Base-by-base conservation (phyloP, 2,329 filamentous ascomycete species). In the Coleophoma cylindrospora region DNA sequence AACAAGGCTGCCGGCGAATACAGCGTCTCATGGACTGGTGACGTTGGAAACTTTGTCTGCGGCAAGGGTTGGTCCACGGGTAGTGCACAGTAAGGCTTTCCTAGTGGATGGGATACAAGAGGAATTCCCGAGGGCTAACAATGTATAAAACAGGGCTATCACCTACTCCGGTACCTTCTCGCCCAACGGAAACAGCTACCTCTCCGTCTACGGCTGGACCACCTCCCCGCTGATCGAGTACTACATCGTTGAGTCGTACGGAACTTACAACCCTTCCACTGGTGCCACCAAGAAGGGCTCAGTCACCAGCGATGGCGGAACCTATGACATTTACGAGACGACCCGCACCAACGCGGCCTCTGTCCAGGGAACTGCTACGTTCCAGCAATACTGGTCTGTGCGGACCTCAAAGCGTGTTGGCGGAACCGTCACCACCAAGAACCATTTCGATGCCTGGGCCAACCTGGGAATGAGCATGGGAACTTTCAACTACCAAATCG, bases 151-250 rank as follows among this genome's bases (percentile, higher is more conserved):
- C 49, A 72, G 70, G 48, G 59, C 58, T 36, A 70, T 76, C 50
- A 70, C 57, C 40, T 76, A 71, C 64, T 64, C 57, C 32, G 73
- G 69, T 21, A 66, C 62, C 37, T 75, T 67, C 63, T 65, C 56
- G 47, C 64, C 68, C n/a, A 63, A 60, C 22, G 70, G 70, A 15
- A 73, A 74, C 63, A 61, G 61, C 17, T 81, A 81, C 61, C 70
- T 83, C n/a, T 66, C 77, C 14, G 63, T 82, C 15, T 82, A 82
- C 59, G 79, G 79, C 43, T 83, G 79, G 77, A 77, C 56, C n/a
- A 55, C 45, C 3, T 50, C 40, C 14, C 57, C 57, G 11, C 51
- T 62, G 22, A 47, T 62, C 37, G 50, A 57, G 46, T 55, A 47
- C 40, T 43, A 66, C 38, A 48, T 50, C 6, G 55, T 41, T 19